A percentile compares a stretch with the other conserved stretches of the same genome.
Evolutionary conservation across 2,329 filamentous ascomycete genomes (phyloP).

Genomic region (Pseudocercospora macadamiae): DNA sequence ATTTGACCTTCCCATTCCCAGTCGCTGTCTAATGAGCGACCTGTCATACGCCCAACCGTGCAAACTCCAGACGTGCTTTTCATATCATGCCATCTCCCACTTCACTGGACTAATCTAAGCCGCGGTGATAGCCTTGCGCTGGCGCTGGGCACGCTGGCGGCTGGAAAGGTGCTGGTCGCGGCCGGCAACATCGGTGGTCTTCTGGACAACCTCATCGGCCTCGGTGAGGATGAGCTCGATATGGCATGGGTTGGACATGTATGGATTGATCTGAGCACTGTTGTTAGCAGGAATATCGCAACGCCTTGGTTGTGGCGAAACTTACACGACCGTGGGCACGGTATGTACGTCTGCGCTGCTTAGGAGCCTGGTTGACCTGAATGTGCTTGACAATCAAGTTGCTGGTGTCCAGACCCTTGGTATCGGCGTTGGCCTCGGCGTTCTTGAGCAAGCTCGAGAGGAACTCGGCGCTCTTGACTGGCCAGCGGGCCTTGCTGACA

Average conservation of each 20-base stretch:
- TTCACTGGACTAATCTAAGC: conserved; percentile 28
- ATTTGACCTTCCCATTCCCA: conserved; percentile 10
- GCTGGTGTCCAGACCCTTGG: conserved; percentile 95
- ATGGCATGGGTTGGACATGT: conserved; percentile 99
- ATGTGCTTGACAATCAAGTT: conserved; percentile 99
- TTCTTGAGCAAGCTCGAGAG: conserved; percentile 96
- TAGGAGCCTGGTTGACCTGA: conserved; percentile 99
- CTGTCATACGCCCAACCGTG: conserved; percentile 8
- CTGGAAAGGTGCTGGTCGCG: conserved; percentile 73
- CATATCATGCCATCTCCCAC: neutral
- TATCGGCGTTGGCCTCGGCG: conserved; percentile 94
- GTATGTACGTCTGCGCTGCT: conserved; percentile 99
- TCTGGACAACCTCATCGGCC: conserved; percentile 92
- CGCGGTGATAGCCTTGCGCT: conserved; percentile 62
- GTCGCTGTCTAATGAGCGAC: conserved; percentile 11
- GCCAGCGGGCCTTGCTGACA: conserved; percentile 97
- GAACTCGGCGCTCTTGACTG: conserved; percentile 98
- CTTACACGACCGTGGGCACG: conserved; percentile 99
- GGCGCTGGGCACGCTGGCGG: conserved; percentile 81
- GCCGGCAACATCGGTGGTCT: conserved; percentile 71
- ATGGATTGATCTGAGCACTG: conserved; percentile 86
- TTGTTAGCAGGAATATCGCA: conserved; percentile 8
- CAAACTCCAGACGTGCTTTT: conserved; percentile 3
- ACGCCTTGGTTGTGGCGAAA: conserved; percentile 39
- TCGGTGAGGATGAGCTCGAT: conserved; percentile 99